Evolutionary conservation across 805 yeast genomes (phyloP).

Genomic region (Tetrapisispora arboricola): DNA sequence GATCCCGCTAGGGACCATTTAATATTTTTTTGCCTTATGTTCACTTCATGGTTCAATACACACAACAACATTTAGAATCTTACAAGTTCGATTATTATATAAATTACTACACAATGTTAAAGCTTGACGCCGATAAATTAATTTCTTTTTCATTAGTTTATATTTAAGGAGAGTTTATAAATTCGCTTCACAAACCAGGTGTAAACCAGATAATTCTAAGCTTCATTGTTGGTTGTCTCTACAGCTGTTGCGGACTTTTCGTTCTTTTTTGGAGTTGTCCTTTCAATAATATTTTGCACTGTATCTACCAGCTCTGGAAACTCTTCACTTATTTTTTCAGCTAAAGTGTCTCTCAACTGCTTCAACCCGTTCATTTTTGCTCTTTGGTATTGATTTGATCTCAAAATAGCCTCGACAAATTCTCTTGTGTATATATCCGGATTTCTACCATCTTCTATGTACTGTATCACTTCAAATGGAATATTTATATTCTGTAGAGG

Average conservation of each 20-base stretch:
- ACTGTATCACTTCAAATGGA: slow-evolving; percentile 79
- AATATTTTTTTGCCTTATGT: too few relatives aligned
- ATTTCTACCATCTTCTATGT: slow-evolving; percentile 92
- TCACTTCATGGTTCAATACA: too few relatives aligned
- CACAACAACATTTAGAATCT: neutral
- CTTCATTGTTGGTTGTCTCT: neutral
- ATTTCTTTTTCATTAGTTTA: neutral
- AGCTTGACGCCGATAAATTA: too few relatives aligned
- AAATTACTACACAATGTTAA: neutral
- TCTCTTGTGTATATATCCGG: slow-evolving; percentile 97
- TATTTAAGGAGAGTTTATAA: neutral
- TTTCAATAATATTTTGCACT: slow-evolving; percentile 45
- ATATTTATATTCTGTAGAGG: slow-evolving; percentile 37
- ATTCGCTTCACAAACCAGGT: neutral
- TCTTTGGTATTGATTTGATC: slow-evolving; percentile 76
- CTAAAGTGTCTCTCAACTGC: slow-evolving; percentile 53
- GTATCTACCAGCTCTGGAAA: slow-evolving; percentile 63
- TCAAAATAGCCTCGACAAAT: slow-evolving; percentile 87
- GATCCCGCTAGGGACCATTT: slow-evolving; percentile 8
- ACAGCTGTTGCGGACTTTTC: neutral
- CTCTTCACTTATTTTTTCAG: slow-evolving; percentile 58
- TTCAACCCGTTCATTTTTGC: slow-evolving; percentile 71
- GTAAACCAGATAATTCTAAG: neutral
- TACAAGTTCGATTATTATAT: neutral
- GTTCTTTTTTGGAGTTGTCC: slow-evolving; percentile 19